phyloP scores from a whole-genome alignment of 345 rosid genomes.

The Toxicodendron radicans region DNA sequence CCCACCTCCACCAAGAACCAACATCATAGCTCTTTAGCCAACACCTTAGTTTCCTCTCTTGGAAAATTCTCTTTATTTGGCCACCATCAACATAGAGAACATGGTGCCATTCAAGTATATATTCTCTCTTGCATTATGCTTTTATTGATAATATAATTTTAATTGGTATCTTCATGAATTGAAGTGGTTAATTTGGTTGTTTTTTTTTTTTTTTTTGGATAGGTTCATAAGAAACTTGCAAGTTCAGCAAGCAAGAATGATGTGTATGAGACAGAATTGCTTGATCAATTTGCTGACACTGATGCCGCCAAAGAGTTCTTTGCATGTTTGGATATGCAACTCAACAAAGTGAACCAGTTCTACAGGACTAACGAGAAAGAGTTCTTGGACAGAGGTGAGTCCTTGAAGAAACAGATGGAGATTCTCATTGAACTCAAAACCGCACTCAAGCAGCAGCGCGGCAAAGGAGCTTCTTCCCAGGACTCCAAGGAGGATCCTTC shows the following conservation, averaged over 20 bases:
- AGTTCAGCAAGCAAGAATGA: constrained; percentile 65
- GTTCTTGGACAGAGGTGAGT: constrained; percentile 88
- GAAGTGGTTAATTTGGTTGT: neutral
- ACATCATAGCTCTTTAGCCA: constrained; percentile 24
- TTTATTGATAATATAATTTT: neutral
- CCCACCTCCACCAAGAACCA: constrained; percentile 18
- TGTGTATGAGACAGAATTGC: constrained; percentile 79
- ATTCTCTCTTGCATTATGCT: constrained; percentile 9
- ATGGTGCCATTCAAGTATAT: constrained; percentile 70
- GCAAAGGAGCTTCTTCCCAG: constrained; percentile 47
- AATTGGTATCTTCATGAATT: neutral
- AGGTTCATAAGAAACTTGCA: constrained; percentile 83
- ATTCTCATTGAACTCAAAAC: constrained; percentile 71
- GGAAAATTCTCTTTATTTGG: constrained; percentile 45
- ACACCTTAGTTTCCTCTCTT: constrained; percentile 46
- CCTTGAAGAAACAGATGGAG: constrained; percentile 82
- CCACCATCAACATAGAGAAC: constrained; percentile 42
- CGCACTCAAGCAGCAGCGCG: constrained; percentile 51
- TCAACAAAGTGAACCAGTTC: constrained; percentile 94
- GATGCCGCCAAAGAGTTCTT: constrained; percentile 85
- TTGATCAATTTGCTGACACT: constrained; percentile 73
- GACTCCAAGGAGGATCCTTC: constrained; percentile 76
- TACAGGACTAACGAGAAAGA: constrained; percentile 80
- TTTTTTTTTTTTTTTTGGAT: constrained; percentile 13
- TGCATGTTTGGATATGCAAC: constrained; percentile 69